Conservation (phyloP, 495 filamentous ascomycete genomes). For the Lasiosphaeria miniovina region DNA sequence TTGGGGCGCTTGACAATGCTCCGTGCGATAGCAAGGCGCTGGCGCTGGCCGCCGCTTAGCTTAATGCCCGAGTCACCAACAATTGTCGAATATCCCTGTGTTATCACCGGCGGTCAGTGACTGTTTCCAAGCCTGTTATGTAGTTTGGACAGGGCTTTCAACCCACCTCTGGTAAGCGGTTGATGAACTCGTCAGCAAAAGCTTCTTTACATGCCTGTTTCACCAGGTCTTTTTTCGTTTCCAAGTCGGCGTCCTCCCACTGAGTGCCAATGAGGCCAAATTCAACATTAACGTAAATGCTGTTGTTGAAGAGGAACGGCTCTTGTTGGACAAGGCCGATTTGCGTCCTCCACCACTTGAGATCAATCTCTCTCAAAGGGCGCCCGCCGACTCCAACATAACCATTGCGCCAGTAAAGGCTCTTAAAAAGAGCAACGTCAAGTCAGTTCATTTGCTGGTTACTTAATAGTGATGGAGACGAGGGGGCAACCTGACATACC, state of each 20-base stretch:
- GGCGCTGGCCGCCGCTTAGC: slow-evolving; percentile 61
- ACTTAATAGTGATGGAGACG: slow-evolving; percentile 1
- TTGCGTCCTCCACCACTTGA: slow-evolving; percentile 62
- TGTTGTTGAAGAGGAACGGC: slow-evolving; percentile 67
- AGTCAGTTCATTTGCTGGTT: slow-evolving; percentile 9
- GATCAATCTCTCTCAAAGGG: slow-evolving; percentile 51
- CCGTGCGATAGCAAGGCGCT: slow-evolving; percentile 66
- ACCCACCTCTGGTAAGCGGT: slow-evolving; percentile 51
- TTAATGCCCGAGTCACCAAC: slow-evolving; percentile 58
- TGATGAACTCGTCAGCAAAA: slow-evolving; percentile 61
- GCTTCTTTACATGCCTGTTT: slow-evolving; percentile 59
- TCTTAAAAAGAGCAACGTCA: slow-evolving; percentile 22
- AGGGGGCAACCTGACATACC: slow-evolving; percentile 23
- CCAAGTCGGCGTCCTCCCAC: slow-evolving; percentile 50
- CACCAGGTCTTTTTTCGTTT: slow-evolving; percentile 53
- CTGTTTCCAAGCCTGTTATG: too few relatives aligned
- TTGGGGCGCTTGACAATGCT: slow-evolving; percentile 73
- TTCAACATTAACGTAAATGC: slow-evolving; percentile 63
- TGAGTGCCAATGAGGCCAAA: slow-evolving; percentile 62
- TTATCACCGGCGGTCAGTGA: too few relatives aligned
- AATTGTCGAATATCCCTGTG: slow-evolving; percentile 59
- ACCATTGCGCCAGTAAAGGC: slow-evolving; percentile 45
- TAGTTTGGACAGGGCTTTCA: background rate
- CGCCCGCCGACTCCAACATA: slow-evolving; percentile 49
- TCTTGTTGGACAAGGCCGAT: slow-evolving; percentile 70